phyloP scores from a whole-genome alignment of 2,329 filamentous ascomycete genomes.

The Aureobasidium uvarum region DNA sequence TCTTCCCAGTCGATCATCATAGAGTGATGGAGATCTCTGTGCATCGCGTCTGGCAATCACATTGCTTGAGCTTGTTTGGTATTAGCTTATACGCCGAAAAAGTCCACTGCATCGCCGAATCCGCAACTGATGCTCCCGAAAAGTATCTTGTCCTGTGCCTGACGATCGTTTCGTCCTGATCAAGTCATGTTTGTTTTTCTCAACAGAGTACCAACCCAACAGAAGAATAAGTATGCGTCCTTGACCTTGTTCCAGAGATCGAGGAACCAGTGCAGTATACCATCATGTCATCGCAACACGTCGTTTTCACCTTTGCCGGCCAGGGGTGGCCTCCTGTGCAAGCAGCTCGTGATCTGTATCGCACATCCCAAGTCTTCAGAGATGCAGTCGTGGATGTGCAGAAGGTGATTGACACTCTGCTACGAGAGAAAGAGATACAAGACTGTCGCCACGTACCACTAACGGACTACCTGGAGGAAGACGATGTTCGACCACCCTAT shows the following conservation, averaged over 20 bases:
- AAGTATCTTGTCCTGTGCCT: not conserved
- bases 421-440: not conserved
- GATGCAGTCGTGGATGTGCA: not conserved
- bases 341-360: constrained; percentile 19
- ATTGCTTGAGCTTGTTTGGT: not conserved
- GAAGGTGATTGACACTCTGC: not conserved
- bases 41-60: not conserved
- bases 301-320: constrained; percentile 13
- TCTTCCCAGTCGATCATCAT: not conserved
- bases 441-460: not conserved
- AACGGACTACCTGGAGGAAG: not conserved
- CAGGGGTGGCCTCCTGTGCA: constrained; percentile 2
- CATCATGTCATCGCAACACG: constrained; percentile 3
- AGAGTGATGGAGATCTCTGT: not conserved
- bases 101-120: not conserved
- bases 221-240: not conserved
- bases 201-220: not conserved
- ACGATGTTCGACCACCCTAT: not conserved
- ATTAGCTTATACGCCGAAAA: not conserved
- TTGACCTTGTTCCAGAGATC: not conserved
- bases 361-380: not conserved
- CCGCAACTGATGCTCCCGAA: not conserved
- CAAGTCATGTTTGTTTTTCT: not conserved
- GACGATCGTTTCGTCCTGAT: not conserved
- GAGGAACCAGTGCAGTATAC: not conserved